Evolutionary conservation across 768 basidiomycete genomes (phyloP).

Genomic region (Clitopilus hobsonii): DNA sequence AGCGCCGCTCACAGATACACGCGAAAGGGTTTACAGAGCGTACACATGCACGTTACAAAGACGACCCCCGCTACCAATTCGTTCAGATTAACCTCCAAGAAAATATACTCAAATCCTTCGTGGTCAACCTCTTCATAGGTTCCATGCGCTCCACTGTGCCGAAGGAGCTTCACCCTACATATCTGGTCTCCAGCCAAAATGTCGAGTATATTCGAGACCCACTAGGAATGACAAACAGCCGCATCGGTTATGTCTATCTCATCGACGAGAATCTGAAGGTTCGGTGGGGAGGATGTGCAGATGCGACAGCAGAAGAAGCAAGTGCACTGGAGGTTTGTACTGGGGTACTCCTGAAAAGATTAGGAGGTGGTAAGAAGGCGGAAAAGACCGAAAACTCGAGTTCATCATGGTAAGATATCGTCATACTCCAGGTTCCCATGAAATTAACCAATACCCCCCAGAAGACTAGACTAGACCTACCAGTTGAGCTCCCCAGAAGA

Average conservation of each 20-base stretch:
- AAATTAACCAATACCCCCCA: no score
- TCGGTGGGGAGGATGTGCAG: constrained; percentile 90
- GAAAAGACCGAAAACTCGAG: constrained; percentile 21
- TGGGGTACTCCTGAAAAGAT: constrained; percentile 53
- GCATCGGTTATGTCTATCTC: constrained; percentile 89
- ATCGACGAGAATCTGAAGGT: constrained; percentile 82
- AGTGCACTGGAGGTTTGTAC: constrained; percentile 65
- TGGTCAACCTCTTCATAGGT: constrained; percentile 81
- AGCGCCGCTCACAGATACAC: constrained; percentile 56
- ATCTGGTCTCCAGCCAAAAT: constrained; percentile 78
- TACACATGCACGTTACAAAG: constrained; percentile 46
- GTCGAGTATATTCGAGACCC: constrained; percentile 84
- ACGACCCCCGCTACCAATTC: constrained; percentile 63
- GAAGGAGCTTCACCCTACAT: constrained; percentile 56
- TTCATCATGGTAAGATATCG: no score
- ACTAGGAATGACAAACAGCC: constrained; percentile 84
- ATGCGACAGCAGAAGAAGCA: constrained; percentile 72
- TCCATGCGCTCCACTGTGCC: constrained; percentile 69
- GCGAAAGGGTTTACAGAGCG: constrained; percentile 62
- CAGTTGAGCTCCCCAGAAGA: no score
- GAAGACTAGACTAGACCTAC: no score
- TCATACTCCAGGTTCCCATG: no score
- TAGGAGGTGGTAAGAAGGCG: constrained; percentile 31
- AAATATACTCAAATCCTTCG: constrained; percentile 86
- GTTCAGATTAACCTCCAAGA: constrained; percentile 92